Evolutionary conservation across 2,329 filamentous ascomycete genomes (phyloP).

Genomic region (Apiospora saccharicola): DNA sequence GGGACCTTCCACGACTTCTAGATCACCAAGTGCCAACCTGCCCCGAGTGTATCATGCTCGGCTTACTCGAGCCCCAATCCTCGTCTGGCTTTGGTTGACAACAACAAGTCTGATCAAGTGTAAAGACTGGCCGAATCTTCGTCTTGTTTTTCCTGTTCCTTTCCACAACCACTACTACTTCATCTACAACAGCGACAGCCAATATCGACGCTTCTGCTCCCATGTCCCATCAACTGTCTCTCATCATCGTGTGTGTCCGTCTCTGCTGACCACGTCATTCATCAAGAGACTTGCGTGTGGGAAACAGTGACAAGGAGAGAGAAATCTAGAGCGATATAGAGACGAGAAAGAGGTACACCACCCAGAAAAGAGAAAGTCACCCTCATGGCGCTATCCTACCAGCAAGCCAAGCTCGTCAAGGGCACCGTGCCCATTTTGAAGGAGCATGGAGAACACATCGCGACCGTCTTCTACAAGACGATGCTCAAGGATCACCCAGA

Average conservation of each 20-base stretch:
- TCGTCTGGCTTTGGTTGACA: background rate
- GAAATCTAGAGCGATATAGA: background rate
- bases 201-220: background rate
- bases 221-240: background rate
- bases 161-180: background rate
- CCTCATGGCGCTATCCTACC: slow-evolving; percentile 50
- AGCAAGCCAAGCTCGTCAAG: slow-evolving; percentile 71
- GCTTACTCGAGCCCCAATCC: slow-evolving; percentile 19
- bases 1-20: slow-evolving; percentile 17
- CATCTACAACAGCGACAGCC: background rate
- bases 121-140: background rate
- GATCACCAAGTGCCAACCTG: slow-evolving; percentile 13
- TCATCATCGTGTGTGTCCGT: background rate
- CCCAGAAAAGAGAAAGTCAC: background rate
- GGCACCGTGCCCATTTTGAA: slow-evolving; percentile 74
- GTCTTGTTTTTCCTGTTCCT: background rate
- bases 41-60: slow-evolving; percentile 14
- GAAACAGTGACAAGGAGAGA: background rate
- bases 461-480: slow-evolving; percentile 74
- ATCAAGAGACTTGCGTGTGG: background rate
- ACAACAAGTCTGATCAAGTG: slow-evolving; percentile 5
- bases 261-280: background rate
- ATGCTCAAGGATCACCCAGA: slow-evolving; percentile 71
- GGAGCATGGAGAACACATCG: slow-evolving; percentile 73
- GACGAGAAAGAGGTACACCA: background rate